Percentiles rank a stretch among this genome's conserved stretches.
These are phyloP conservation scores for Colletotrichum gigasporum DNA, from an alignment of 2,329 filamentous ascomycete genomes.

Conservation along the genomic window DNA sequence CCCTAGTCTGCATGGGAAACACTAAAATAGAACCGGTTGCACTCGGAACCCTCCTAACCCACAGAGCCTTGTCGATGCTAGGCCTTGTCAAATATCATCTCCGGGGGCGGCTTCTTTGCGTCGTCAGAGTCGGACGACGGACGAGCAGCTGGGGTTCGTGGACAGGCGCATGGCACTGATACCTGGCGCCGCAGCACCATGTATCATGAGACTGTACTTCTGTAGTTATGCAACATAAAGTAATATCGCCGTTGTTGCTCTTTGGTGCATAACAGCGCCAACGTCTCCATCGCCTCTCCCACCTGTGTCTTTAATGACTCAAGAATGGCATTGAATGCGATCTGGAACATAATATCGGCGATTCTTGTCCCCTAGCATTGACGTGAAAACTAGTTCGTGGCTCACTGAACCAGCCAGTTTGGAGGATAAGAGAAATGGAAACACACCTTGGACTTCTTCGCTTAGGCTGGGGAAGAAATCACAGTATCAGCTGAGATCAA, in stretches of 20 bases:
- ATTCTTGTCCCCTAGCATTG: too few relatives aligned
- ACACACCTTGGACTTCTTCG: too few relatives aligned
- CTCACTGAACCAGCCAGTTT: too few relatives aligned
- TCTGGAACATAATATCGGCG: too few relatives aligned
- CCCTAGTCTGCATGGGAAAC: not conserved
- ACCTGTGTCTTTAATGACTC: too few relatives aligned
- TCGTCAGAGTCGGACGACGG: not conserved
- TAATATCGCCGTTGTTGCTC: too few relatives aligned
- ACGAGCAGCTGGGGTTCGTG: conserved; percentile 5
- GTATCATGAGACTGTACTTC: not conserved
- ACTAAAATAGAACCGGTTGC: conserved; percentile 29
- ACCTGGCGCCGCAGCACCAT: not conserved
- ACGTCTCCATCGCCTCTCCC: too few relatives aligned
- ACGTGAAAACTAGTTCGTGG: too few relatives aligned
- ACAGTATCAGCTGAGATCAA: not conserved
- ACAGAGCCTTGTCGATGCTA: not conserved
- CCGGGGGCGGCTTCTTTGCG: conserved; percentile 4
- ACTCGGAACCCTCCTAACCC: conserved; percentile 9
- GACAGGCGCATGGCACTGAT: not conserved
- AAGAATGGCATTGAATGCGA: too few relatives aligned
- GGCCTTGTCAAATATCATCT: conserved; percentile 21
- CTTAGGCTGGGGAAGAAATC: not conserved
- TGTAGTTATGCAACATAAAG: too few relatives aligned
- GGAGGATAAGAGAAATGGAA: too few relatives aligned
- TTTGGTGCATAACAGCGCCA: too few relatives aligned